A percentile compares a stretch with the other conserved stretches of the same genome.
Evolutionary conservation across 768 basidiomycete species (phyloP).

Genomic region (Leccinum aurantiacum): DNA sequence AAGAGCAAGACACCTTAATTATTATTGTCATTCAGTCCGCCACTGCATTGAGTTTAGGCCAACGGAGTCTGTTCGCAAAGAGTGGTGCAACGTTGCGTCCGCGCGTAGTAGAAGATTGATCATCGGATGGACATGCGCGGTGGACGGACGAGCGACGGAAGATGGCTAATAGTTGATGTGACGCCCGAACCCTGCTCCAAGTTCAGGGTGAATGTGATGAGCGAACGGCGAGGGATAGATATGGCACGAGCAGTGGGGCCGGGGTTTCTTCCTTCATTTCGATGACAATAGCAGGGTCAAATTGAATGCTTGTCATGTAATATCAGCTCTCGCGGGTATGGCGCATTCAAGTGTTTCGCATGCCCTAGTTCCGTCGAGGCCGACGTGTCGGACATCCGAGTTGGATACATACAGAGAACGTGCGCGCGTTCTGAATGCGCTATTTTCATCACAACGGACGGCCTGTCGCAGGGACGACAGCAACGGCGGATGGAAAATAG

Average conservation of each 20-base stretch:
- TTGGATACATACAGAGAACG: not conserved
- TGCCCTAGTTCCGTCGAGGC: conserved; percentile 2
- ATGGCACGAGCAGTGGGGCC: conserved; percentile 9
- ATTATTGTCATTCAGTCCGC: not conserved
- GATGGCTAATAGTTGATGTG: conserved; percentile 7
- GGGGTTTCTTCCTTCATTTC: conserved; percentile 20
- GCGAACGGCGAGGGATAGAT: conserved; percentile 6
- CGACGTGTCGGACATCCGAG: not conserved
- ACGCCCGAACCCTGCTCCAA: conserved; percentile 7
- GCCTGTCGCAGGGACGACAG: not conserved
- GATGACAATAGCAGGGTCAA: conserved; percentile 2
- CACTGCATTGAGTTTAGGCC: conserved; percentile 4
- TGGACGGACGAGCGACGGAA: conserved; percentile 15
- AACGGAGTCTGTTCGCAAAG: conserved; percentile 14
- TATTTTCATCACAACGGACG: not conserved
- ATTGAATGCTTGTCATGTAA: not conserved
- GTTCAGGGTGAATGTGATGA: conserved; percentile 19
- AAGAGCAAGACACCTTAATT: not conserved
- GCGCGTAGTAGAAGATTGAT: conserved; percentile 27
- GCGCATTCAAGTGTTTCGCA: not conserved
- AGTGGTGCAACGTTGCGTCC: conserved; percentile 25
- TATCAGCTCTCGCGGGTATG: conserved; percentile 6
- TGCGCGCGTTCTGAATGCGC: not conserved
- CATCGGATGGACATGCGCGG: conserved; percentile 19
- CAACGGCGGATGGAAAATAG: not conserved